Evolutionary conservation across 371 early-diverging fungal species (phyloP).

Genomic region (Haplosporangium sp.): DNA sequence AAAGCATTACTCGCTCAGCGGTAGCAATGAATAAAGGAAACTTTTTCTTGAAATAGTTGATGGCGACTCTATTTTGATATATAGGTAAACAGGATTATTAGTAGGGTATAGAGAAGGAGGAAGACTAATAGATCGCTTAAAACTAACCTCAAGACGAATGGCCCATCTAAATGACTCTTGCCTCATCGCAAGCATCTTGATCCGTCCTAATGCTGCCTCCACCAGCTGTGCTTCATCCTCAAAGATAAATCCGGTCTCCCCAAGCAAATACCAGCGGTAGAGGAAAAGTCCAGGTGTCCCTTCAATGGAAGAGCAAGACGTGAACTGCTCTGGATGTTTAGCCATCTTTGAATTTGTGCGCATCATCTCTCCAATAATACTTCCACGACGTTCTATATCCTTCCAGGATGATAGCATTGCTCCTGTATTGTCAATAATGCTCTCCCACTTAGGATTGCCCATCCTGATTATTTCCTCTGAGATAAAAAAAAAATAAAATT

Average conservation of each 20-base stretch:
- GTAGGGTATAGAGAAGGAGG: no score
- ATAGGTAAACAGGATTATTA: no score
- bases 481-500: no score
- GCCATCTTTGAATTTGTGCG: constrained; percentile 4
- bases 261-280: constrained; percentile 21
- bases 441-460: not conserved
- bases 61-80: no score
- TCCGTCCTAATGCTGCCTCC: no score
- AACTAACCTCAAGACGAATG: no score
- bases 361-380: not conserved
- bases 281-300: constrained; percentile 23
- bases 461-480: not conserved
- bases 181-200: no score
- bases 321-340: constrained; percentile 20
- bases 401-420: not conserved
- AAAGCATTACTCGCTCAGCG: no score
- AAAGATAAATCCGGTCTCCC: constrained; percentile 13
- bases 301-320: constrained; percentile 8
- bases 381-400: not conserved
- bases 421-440: not conserved
- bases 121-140: no score
- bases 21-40: no score
- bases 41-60: no score
- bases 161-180: no score
- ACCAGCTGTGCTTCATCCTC: constrained; percentile 13